Base-by-base conservation (phyloP, 208 protist species). In the Tetramitus jugosus region DNA sequence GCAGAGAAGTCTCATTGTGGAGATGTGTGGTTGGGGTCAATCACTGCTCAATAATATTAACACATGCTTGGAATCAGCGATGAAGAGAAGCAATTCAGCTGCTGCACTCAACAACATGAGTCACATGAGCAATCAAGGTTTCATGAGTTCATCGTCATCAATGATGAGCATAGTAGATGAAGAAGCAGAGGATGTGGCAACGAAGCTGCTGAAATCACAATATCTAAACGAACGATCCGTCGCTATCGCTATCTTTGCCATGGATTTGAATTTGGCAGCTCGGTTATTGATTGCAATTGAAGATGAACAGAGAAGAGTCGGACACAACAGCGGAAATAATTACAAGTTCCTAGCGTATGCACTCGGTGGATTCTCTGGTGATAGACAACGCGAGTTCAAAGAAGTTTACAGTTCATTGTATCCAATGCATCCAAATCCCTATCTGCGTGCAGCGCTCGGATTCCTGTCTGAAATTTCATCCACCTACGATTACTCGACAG, bases 341-440 rank as follows among this genome's bases (percentile, higher is more conserved):
- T 69, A 69, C 33, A 69, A 37, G 39, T 69, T 69, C 35, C 43
- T 69, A 37, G 62, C 62, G 3, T 69, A 69, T 69, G 62, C 62
- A 20, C 33, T 69, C 7, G 39, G 62, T 26, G 62, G 62, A 0
- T 69, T 43, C 33, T 31, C 6, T n/a, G 62, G 43, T 1, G 13
- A 37, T 8, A 39, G 62, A 69, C 31, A 37, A 45, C 14, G 29
- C 4, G 62, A 69, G 26, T 69, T 69, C n/a, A 29, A 43, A 14
- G 23, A 69, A 37, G 62, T 69, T 69, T 69, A 31, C 26, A 43
- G 43, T 0, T 37, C 0, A 26, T 43, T 69, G 17, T 45, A 39
- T 43, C 31, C 31, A 39, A 69, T 37, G 3, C n/a, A n/a, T n/a
- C n/a, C n/a, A n/a, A 37, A 69, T 69, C 62, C 62, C 3, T 69